Percentiles rank a stretch among this genome's conserved stretches.
phyloP scores from a whole-genome alignment of 768 basidiomycete genomes.

The Boletus vinaceobasis region DNA sequence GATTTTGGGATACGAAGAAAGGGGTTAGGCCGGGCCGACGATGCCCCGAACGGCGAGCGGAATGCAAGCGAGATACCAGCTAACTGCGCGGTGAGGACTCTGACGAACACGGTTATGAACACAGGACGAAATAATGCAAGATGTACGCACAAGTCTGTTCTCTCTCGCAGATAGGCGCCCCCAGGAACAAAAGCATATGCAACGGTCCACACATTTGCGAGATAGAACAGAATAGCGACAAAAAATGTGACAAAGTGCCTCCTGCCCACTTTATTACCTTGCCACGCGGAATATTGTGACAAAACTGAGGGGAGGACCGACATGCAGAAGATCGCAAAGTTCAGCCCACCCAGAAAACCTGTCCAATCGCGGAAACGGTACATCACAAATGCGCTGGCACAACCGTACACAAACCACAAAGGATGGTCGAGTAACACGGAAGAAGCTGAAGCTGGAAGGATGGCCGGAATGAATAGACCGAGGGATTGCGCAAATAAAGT shows the following conservation, averaged over 20 bases:
- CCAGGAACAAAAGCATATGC: constrained; percentile 91
- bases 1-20: constrained; percentile 16
- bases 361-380: constrained; percentile 62
- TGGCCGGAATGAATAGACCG: constrained; percentile 47
- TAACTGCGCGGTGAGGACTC: constrained; percentile 55
- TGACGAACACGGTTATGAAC: constrained; percentile 18
- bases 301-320: constrained; percentile 58
- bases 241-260: constrained; percentile 57
- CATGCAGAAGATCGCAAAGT: constrained; percentile 60
- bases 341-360: constrained; percentile 68
- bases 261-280: constrained; percentile 39
- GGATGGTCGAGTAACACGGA: constrained; percentile 41
- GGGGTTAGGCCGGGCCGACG: not conserved
- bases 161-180: constrained; percentile 69
- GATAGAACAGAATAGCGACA: constrained; percentile 57
- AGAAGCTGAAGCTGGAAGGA: constrained; percentile 21
- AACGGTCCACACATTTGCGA: constrained; percentile 77
- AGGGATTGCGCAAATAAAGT: constrained; percentile 62
- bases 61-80: constrained; percentile 48
- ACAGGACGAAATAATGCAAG: not conserved
- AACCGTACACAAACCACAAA: constrained; percentile 53
- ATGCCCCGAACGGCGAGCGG: constrained; percentile 32
- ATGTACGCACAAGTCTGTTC: constrained; percentile 62
- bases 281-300: constrained; percentile 39
- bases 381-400: constrained; percentile 50